These are phyloP conservation scores for Pleurotus djamor DNA, from an alignment of 768 basidiomycete species.

Conservation along the genomic window DNA sequence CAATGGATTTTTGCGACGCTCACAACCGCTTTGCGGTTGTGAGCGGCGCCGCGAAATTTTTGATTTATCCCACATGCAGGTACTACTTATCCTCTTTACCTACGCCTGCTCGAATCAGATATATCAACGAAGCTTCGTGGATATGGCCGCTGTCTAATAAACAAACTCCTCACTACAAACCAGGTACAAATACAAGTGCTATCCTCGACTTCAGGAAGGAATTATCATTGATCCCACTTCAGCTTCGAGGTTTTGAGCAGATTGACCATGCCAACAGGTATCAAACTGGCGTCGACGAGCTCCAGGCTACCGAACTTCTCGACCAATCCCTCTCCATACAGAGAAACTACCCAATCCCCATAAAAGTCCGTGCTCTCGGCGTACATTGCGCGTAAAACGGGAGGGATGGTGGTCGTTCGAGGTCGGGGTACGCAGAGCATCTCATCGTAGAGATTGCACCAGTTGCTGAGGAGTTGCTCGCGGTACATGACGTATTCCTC, in stretches of 20 bases:
- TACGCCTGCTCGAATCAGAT: too few relatives aligned
- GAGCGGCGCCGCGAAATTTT: too few relatives aligned
- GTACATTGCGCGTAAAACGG: conserved; percentile 13
- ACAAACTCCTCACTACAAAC: too few relatives aligned
- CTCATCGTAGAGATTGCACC: conserved; percentile 21
- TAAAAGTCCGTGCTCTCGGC: conserved; percentile 18
- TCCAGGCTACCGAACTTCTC: conserved; percentile 36
- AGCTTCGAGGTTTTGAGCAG: conserved; percentile 31
- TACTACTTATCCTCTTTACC: too few relatives aligned
- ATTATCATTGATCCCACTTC: conserved; percentile 29
- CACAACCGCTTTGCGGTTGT: too few relatives aligned
- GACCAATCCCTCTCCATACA: conserved; percentile 36
- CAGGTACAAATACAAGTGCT: too few relatives aligned
- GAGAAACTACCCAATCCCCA: conserved; percentile 30
- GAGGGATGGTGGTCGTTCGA: conserved; percentile 8
- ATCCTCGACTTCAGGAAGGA: too few relatives aligned
- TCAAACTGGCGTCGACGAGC: conserved; percentile 34
- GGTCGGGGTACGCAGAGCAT: conserved; percentile 14
- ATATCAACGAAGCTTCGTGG: too few relatives aligned
- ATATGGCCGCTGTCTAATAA: too few relatives aligned
- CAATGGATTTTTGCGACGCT: too few relatives aligned
- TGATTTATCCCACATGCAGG: too few relatives aligned
- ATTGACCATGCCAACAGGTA: conserved; percentile 39
- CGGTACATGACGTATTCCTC: conserved; percentile 24
- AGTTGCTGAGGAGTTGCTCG: conserved; percentile 16